These are phyloP conservation scores for Combretum micranthum DNA, from an alignment of 345 rosid species.

Conservation along the genomic window DNA sequence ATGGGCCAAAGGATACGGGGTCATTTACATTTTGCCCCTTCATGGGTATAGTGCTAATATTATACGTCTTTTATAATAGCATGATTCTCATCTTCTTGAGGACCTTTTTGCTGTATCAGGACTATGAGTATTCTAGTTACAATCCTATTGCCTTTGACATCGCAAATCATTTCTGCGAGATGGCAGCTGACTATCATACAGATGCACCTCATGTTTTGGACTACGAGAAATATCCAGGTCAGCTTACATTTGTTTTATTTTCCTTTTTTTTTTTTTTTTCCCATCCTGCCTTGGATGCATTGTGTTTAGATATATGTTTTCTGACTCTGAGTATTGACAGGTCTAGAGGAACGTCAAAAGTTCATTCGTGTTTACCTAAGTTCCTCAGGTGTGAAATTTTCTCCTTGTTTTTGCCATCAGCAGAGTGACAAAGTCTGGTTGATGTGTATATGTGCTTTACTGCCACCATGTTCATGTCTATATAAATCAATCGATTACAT, in stretches of 20 bases:
- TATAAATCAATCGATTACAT: too few species aligned
- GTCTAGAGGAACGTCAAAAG: constrained; percentile 59
- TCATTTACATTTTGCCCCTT: too few species aligned
- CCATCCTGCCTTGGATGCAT: neutral
- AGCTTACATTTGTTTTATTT: constrained; percentile 4
- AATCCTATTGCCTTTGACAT: constrained; percentile 84
- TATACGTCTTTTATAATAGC: too few species aligned
- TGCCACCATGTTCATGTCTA: too few species aligned
- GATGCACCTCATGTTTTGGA: constrained; percentile 84
- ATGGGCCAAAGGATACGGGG: too few species aligned
- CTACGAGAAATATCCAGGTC: constrained; percentile 80
- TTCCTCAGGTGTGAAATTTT: constrained; percentile 40
- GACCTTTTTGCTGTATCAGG: constrained; percentile 33
- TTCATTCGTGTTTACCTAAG: constrained; percentile 54
- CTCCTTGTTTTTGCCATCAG: neutral
- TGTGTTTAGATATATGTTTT: neutral
- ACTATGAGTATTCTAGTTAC: constrained; percentile 89
- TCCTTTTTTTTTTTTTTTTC: constrained; percentile 1
- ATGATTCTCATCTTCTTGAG: neutral
- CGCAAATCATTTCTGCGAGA: constrained; percentile 96
- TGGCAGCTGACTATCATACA: constrained; percentile 89
- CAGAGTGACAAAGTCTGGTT: neutral
- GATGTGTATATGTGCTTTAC: too few species aligned
- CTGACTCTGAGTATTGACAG: constrained; percentile 23
- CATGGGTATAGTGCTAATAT: too few species aligned